These are phyloP conservation scores for Elongisporangium senticosum DNA, from an alignment of 352 stramenopile species.

Conservation along the genomic window DNA sequence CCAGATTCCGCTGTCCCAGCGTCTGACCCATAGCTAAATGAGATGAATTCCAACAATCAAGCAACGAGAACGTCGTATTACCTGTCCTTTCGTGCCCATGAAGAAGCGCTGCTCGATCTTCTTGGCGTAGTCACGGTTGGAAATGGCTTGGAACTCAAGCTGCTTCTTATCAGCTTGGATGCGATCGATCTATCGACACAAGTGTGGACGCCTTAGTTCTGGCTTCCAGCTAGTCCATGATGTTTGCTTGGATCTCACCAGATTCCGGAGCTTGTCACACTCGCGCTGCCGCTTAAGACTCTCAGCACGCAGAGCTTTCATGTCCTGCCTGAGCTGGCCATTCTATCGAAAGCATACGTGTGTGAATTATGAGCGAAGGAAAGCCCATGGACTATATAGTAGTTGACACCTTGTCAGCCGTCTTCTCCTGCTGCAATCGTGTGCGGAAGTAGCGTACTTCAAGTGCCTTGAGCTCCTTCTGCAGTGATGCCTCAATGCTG, in stretches of 20 bases:
- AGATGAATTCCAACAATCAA: neutral
- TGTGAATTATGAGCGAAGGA: no score
- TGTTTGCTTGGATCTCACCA: no score
- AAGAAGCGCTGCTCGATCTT: constrained; percentile 84
- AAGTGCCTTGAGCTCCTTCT: constrained; percentile 63
- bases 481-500: constrained; percentile 28
- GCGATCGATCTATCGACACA: constrained; percentile 44
- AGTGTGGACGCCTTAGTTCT: no score
- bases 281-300: constrained; percentile 50
- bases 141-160: constrained; percentile 76
- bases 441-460: constrained; percentile 79
- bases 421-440: constrained; percentile 62
- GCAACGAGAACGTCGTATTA: neutral
- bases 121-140: constrained; percentile 78
- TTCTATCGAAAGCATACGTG: no score
- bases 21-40: constrained; percentile 16
- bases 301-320: constrained; percentile 28
- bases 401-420: constrained; percentile 58
- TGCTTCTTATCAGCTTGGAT: constrained; percentile 72
- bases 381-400: no score
- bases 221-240: no score
- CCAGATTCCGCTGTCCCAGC: constrained; percentile 57
- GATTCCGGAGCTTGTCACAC: constrained; percentile 52
- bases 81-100: constrained; percentile 60
- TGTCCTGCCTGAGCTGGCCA: constrained; percentile 46